phyloP scores from a whole-genome alignment of 495 filamentous ascomycete genomes.

The Penicillium coffeae region DNA sequence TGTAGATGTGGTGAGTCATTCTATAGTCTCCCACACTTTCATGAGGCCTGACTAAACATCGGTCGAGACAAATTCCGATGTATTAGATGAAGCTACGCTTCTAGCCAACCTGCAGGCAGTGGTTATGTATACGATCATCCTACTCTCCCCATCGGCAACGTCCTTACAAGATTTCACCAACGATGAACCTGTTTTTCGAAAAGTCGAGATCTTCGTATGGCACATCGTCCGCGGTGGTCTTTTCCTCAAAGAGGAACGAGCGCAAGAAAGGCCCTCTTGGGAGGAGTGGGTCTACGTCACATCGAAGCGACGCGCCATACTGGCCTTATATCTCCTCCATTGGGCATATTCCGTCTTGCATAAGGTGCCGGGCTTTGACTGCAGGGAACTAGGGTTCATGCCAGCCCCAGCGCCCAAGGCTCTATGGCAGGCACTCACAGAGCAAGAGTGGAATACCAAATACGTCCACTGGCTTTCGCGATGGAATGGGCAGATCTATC shows the following conservation, averaged over 20 bases:
- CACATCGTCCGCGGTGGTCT: conserved; percentile 29
- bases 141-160: conserved; percentile 26
- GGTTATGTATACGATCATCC: conserved; percentile 34
- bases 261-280: conserved; percentile 28
- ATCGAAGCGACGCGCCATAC: conserved; percentile 31
- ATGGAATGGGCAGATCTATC: conserved; percentile 31
- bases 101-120: conserved; percentile 35
- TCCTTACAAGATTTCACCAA: conserved; percentile 5
- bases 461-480: conserved; percentile 35
- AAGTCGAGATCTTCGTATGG: conserved; percentile 23
- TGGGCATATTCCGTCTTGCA: conserved; percentile 39
- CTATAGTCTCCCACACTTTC: background rate
- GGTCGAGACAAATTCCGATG: conserved; percentile 8
- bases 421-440: conserved; percentile 35
- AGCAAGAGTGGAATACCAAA: conserved; percentile 29
- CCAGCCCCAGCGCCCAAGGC: conserved; percentile 33
- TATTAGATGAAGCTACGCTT: conserved; percentile 27
- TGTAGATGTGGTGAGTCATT: conserved; percentile 18
- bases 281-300: conserved; percentile 35
- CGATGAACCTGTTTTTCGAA: conserved; percentile 19
- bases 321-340: conserved; percentile 32
- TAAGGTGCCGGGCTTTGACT: conserved; percentile 29
- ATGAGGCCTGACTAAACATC: background rate
- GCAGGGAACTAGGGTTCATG: conserved; percentile 34
- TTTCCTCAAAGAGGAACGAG: conserved; percentile 31